Evolutionary conservation across 1,284 basidiomycete species (phyloP), one percentile per base, ranked within the genome.

Genomic region (Cerioporus squamosus): DNA sequence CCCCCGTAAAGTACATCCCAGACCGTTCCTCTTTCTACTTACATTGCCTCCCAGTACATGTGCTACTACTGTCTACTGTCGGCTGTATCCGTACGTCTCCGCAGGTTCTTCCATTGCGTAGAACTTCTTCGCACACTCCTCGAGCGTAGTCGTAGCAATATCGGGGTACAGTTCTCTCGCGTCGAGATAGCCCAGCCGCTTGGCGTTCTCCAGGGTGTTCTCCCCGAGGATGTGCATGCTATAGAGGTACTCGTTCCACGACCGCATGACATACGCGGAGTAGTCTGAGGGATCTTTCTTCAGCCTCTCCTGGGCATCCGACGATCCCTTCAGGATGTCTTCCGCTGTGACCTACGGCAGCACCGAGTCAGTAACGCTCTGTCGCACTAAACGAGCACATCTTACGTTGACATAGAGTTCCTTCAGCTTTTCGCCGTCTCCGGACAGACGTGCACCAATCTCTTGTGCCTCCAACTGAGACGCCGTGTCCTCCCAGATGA

Each of bases 401-500:
- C 58, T 55, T 15, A 55, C 58, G 12, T 44, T 22, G 17, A 42
- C 18, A 8, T 55, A 23, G 33, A 47, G 51, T 6, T 45, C 53
- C 55, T 53, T 57, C 5, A 63, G 44, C 2, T 31, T 47, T 6
- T 55, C 49, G 10, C 43, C 63, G 18, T 65, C 66, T 1, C 63
- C 63, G 7, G 59, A 60, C 9, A 48, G 44, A 2, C 40, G 43
- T 44, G 63, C 64, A 12, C 55, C 24, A 31, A 46, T 18, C 24
- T 29, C 45, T 14, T 8, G 26, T n/a, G 36, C 38, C 14, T 24
- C 48, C 12, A 33, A 7, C 24, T n/a, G 14, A 12, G 31, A 47
- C 4, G 63, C 51, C 50, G 68, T 61, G 49, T 70, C 67, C n/a
- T 64, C 61, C 67, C 68, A 70, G 17, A 65, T 54, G 50, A 70